Conservation (phyloP, 306 rosid species). For the Leucaena leucocephala region DNA sequence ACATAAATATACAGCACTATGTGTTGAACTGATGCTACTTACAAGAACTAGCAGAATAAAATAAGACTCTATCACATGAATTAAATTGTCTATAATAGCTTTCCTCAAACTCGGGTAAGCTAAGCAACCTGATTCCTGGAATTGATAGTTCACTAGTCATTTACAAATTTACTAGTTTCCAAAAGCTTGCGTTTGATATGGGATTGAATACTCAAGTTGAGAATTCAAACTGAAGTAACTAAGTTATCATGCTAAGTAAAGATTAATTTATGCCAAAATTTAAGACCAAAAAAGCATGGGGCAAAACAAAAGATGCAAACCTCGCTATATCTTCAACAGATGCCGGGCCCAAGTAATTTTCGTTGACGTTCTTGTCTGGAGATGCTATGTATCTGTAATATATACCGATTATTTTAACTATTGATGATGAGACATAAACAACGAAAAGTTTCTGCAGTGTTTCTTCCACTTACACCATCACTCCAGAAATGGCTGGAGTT, state of each 20-base stretch:
- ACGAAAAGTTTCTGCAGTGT: constrained; percentile 19
- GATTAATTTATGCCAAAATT: constrained; percentile 22
- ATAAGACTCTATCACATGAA: background rate
- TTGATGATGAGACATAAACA: constrained; percentile 32
- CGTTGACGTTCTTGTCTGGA: constrained; percentile 65
- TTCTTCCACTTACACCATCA: constrained; percentile 74
- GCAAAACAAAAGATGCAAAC: constrained; percentile 48
- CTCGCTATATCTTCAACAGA: constrained; percentile 72
- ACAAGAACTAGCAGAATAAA: background rate
- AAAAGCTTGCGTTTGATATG: constrained; percentile 6
- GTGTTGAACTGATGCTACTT: background rate
- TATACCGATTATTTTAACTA: constrained; percentile 18
- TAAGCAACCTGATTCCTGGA: constrained; percentile 1
- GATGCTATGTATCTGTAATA: constrained; percentile 78
- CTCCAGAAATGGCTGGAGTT: constrained; percentile 67
- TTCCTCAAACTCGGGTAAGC: background rate
- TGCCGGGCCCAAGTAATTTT: constrained; percentile 88
- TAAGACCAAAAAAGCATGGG: constrained; percentile 13
- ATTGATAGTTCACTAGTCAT: background rate
- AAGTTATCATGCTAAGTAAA: background rate
- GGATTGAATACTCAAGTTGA: constrained; percentile 18
- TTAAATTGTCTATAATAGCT: background rate
- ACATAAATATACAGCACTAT: background rate
- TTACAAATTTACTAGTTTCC: constrained; percentile 10
- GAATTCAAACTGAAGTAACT: background rate